Base-by-base conservation (phyloP, 371 early-diverging fungal species). In the Rhizopus stolonifer region DNA sequence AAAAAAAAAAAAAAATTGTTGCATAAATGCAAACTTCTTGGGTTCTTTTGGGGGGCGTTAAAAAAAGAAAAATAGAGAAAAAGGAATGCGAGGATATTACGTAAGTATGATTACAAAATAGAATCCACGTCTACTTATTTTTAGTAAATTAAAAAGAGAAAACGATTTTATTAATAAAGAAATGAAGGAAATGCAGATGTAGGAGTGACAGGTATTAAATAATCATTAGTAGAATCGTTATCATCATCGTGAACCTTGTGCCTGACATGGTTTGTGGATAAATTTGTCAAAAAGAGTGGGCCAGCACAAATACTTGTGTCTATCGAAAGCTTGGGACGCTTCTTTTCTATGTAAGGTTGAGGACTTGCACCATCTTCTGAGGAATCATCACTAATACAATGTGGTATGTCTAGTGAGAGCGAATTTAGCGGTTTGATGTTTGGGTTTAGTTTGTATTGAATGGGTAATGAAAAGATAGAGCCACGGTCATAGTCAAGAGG, bases 261-360 rank as follows among this genome's bases (percentile, higher is more conserved):
- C 21, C 42, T 54, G 33, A 48, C 38, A 49, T 64, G 67, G 17
- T 67, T 58, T 26, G 67, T 67, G 9, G 67, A 63, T 32, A 67
- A 47, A 24, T 43, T 54, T 21, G 67, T 67, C n/a, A 67, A 63
- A 24, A 67, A 67, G 5, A 63, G 50, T 17, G 67, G 67, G 1
- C 64, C 67, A 24, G 21, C 61, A 46, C 64, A 67, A 8, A 63
- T 22, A 13, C 56, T 60, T 34, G 67, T 67, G 36, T 67, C 43
- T 42, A 67, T 49, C 19, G 56, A 60, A 14, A 67, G 38, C 32
- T 56, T 67, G 42, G 67, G 67, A 19, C 31, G 39, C 50, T 58
- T 32, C 44, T 54, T 33, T 56, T 29, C 31, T 29, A 29, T 29
- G 10, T 29, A 29, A 29, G 31, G 31, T 29, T 29, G 31, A 29